phyloP scores from a whole-genome alignment of 2,329 filamentous ascomycete species.

The Xylariomycetidae sp. region DNA sequence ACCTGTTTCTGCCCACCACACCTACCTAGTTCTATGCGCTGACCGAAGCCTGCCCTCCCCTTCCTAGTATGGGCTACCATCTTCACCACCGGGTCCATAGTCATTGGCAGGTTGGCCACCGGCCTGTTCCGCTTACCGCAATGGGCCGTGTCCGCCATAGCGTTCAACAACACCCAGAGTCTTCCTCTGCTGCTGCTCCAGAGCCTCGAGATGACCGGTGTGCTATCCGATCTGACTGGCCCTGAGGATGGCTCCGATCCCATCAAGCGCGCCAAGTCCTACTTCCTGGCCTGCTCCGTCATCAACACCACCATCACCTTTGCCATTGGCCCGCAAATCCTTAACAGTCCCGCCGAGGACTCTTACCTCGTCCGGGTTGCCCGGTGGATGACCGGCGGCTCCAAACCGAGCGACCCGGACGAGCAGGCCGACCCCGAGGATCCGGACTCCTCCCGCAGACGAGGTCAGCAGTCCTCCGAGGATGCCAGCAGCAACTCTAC shows the following conservation, averaged over 20 bases:
- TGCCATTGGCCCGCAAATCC: conserved; percentile 43
- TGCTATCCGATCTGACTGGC: conserved; percentile 36
- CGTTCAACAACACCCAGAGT: conserved; percentile 27
- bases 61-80: conserved; percentile 20
- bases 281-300: conserved; percentile 52
- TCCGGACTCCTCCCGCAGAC: not conserved
- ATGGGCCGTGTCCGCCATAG: conserved; percentile 15
- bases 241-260: conserved; percentile 34
- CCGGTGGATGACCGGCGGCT: conserved; percentile 12
- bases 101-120: conserved; percentile 12
- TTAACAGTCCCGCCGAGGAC: conserved; percentile 28
- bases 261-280: conserved; percentile 48
- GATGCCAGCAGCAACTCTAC: not conserved
- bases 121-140: conserved; percentile 18
- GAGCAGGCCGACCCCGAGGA: conserved; percentile 2
- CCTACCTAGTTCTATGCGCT: too few species aligned
- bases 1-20: too few species aligned
- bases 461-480: not conserved
- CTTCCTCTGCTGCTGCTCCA: conserved; percentile 24
- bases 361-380: conserved; percentile 1
- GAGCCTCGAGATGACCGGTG: conserved; percentile 44
- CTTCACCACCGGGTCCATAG: conserved; percentile 20
- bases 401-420: conserved; percentile 3
- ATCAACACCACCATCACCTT: conserved; percentile 50
- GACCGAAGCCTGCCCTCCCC: not conserved